Evolutionary conservation across 2,329 filamentous ascomycete species (phyloP).

Genomic region (Chalara sp.): DNA sequence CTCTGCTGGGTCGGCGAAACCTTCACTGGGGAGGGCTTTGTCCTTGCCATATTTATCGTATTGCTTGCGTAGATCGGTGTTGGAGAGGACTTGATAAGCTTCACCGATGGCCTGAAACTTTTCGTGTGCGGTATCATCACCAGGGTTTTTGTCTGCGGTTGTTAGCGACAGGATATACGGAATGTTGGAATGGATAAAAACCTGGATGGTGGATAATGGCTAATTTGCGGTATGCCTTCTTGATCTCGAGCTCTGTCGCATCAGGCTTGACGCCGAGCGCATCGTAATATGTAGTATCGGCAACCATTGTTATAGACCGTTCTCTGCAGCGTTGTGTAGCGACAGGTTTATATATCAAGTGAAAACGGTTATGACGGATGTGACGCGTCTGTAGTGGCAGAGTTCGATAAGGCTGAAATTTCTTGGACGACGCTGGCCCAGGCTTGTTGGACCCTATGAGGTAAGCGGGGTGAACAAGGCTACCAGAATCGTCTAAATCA

Average conservation of each 20-base stretch:
- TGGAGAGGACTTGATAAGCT: slow-evolving; percentile 75
- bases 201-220: slow-evolving; percentile 77
- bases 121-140: slow-evolving; percentile 86
- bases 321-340: too few species aligned
- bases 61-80: slow-evolving; percentile 76
- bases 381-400: too few species aligned
- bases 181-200: slow-evolving; percentile 6
- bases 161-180: neutral
- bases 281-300: slow-evolving; percentile 44
- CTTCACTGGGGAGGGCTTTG: slow-evolving; percentile 79
- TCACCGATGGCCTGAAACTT: slow-evolving; percentile 86
- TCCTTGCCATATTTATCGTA: slow-evolving; percentile 99
- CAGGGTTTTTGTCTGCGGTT: slow-evolving; percentile 84
- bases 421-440: too few species aligned
- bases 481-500: too few species aligned
- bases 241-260: slow-evolving; percentile 87
- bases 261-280: slow-evolving; percentile 76
- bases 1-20: slow-evolving; percentile 92
- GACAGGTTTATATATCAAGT: too few species aligned
- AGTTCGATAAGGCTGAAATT: too few species aligned
- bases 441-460: too few species aligned
- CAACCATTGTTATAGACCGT: slow-evolving; percentile 18
- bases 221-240: slow-evolving; percentile 92
- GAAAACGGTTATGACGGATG: too few species aligned
- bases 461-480: too few species aligned